Evolutionary conservation across 768 basidiomycete genomes (phyloP).

Genomic region (Suillus weaverae): DNA sequence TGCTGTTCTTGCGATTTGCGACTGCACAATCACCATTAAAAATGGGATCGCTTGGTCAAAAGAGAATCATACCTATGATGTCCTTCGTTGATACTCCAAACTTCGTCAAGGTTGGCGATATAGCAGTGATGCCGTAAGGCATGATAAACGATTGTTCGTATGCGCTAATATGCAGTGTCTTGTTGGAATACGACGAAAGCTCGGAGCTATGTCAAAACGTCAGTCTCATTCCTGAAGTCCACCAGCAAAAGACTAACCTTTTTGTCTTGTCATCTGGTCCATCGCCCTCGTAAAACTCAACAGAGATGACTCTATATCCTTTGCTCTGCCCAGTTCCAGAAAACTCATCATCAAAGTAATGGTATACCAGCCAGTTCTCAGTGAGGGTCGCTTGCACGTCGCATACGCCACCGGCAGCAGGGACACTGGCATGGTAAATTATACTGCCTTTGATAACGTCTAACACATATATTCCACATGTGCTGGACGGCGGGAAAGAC

Average conservation of each 20-base stretch:
- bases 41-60: not conserved
- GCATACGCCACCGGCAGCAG: slow-evolving; percentile 46
- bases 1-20: slow-evolving; percentile 69
- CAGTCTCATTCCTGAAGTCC: slow-evolving; percentile 11
- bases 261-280: slow-evolving; percentile 64
- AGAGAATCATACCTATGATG: slow-evolving; percentile 65
- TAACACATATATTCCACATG: slow-evolving; percentile 73
- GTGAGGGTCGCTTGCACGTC: slow-evolving; percentile 67
- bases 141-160: slow-evolving; percentile 73
- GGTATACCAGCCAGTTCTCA: slow-evolving; percentile 94
- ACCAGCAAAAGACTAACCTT: slow-evolving; percentile 49
- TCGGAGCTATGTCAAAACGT: slow-evolving; percentile 43
- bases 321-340: slow-evolving; percentile 51
- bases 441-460: slow-evolving; percentile 78
- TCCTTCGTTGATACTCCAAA: slow-evolving; percentile 88
- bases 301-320: slow-evolving; percentile 72
- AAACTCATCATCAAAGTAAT: slow-evolving; percentile 69
- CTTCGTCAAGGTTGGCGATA: slow-evolving; percentile 79
- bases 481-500: slow-evolving; percentile 22
- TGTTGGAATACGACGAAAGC: slow-evolving; percentile 53
- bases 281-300: slow-evolving; percentile 87
- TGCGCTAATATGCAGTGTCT: slow-evolving; percentile 51
- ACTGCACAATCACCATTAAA: slow-evolving; percentile 45
- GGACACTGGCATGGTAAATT: slow-evolving; percentile 64
- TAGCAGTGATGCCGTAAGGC: slow-evolving; percentile 64